phyloP scores from a whole-genome alignment of 768 basidiomycete species.

The Pulveroboletus sp. region DNA sequence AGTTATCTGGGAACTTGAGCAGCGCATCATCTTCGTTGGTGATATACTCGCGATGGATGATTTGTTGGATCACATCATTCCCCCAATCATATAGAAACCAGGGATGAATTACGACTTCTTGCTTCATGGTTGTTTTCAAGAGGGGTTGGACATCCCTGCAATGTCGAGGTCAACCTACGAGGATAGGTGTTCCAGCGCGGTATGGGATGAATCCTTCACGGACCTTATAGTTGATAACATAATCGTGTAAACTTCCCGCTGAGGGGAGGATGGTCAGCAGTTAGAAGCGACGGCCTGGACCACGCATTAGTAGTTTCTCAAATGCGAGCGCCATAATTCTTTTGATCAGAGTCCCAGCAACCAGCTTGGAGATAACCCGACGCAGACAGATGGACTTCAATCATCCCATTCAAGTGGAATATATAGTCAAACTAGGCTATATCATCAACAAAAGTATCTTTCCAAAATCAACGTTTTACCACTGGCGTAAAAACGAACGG shows the following conservation, averaged over 20 bases:
- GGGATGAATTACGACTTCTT: constrained; percentile 46
- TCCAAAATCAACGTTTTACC: constrained; percentile 18
- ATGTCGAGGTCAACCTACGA: constrained; percentile 59
- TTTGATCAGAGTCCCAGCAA: constrained; percentile 49
- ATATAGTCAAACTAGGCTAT: constrained; percentile 56
- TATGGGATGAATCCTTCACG: not conserved
- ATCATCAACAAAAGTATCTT: constrained; percentile 4
- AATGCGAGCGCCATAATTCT: constrained; percentile 51
- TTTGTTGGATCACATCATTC: constrained; percentile 49
- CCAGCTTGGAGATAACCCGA: constrained; percentile 68
- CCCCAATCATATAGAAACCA: constrained; percentile 65
- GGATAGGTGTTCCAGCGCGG: not conserved
- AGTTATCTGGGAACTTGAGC: constrained; percentile 50
- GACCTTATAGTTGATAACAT: constrained; percentile 63
- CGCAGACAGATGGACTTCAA: constrained; percentile 64
- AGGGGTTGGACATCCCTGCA: constrained; percentile 53
- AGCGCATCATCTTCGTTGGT: constrained; percentile 48
- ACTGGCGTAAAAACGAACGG: constrained; percentile 19
- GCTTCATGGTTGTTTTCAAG: constrained; percentile 48
- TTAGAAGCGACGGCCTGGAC: not conserved
- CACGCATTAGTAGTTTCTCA: constrained; percentile 51
- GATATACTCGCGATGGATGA: constrained; percentile 45
- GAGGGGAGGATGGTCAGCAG: not conserved
- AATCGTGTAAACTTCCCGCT: constrained; percentile 69
- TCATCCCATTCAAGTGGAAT: constrained; percentile 62